Evolutionary conservation across 768 basidiomycete species (phyloP).

Genomic region (Mycena leptocephala): DNA sequence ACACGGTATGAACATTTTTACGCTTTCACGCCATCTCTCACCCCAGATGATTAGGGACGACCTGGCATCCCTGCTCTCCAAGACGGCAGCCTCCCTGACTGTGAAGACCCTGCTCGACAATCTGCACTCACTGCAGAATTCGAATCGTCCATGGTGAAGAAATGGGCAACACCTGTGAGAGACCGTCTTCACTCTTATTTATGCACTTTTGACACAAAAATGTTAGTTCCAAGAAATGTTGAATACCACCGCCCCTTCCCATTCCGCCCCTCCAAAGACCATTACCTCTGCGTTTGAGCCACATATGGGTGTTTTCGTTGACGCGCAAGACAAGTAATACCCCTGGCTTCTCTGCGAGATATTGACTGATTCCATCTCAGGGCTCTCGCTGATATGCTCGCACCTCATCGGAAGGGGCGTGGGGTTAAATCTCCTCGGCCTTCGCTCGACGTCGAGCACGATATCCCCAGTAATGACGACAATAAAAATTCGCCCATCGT

Average conservation of each 20-base stretch:
- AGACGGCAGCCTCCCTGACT: conserved; percentile 79
- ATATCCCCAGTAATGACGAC: conserved; percentile 56
- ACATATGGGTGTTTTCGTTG: conserved; percentile 94
- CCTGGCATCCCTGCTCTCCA: conserved; percentile 84
- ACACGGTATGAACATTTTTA: conserved; percentile 73
- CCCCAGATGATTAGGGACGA: conserved; percentile 78
- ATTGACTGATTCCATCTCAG: conserved; percentile 55
- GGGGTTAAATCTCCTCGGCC: conserved; percentile 62
- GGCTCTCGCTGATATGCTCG: conserved; percentile 92
- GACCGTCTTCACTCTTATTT: background rate
- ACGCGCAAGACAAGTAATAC: conserved; percentile 93
- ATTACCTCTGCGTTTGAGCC: conserved; percentile 95
- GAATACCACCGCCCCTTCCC: conserved; percentile 63
- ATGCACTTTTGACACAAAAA: background rate
- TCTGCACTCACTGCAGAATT: conserved; percentile 92
- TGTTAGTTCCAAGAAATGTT: conserved; percentile 78
- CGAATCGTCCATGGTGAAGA: conserved; percentile 84
- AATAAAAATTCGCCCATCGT: conserved; percentile 67
- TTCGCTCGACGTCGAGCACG: conserved; percentile 74
- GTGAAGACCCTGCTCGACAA: conserved; percentile 90
- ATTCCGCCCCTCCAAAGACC: conserved; percentile 71
- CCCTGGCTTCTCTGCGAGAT: background rate
- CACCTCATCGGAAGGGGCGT: conserved; percentile 77
- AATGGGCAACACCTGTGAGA: conserved; percentile 84
- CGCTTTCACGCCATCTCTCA: background rate